Conservation (phyloP, 179 eudicot genomes). For the Beta lomatogona region DNA sequence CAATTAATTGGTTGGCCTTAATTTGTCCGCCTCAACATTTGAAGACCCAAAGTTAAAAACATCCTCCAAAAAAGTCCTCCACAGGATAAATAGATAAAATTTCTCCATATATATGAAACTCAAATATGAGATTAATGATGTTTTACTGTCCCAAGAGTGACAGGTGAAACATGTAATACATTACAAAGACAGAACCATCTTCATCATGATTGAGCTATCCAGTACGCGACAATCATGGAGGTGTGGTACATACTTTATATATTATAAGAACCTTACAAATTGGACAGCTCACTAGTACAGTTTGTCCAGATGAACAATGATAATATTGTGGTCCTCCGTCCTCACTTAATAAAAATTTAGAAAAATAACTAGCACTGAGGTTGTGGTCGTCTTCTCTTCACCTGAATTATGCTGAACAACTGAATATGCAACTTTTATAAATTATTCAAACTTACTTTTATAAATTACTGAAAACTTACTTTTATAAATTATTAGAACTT, state of each 20-base stretch:
- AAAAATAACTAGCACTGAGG: background rate
- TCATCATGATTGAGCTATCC: background rate
- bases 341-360: background rate
- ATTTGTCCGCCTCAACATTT: background rate
- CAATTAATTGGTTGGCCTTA: background rate
- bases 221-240: background rate
- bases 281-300: background rate
- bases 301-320: background rate
- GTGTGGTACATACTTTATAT: background rate
- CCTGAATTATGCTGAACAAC: no score
- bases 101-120: background rate
- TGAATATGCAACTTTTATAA: no score
- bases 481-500: no score
- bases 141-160: background rate
- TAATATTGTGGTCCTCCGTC: constrained; percentile 2
- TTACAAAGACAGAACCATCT: background rate
- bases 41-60: background rate
- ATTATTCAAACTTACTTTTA: no score
- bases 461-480: no score
- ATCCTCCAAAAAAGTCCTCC: background rate
- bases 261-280: constrained; percentile 3
- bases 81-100: background rate
- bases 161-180: background rate
- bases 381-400: no score
- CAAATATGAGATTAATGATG: background rate